These are phyloP conservation scores for Asparagopsis taxiformis DNA, from an alignment of 31 red algal genomes.

Conservation along the genomic window DNA sequence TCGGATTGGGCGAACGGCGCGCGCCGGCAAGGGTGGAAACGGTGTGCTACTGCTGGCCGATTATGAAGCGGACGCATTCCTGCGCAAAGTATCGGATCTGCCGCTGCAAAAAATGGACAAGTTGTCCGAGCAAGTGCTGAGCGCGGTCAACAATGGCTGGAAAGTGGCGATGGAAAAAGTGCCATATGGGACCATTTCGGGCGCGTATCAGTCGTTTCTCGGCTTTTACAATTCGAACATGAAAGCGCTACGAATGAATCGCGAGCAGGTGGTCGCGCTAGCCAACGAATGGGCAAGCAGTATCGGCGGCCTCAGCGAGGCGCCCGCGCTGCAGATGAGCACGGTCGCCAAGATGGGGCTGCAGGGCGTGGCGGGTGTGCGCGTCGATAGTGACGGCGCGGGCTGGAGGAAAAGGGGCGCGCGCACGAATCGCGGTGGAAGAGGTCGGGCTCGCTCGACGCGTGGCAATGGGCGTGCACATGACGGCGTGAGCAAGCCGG, in stretches of 20 bases:
- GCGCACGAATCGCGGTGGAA: constrained; percentile 3
- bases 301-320: constrained; percentile 38
- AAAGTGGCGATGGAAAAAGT: constrained; percentile 20
- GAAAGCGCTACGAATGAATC: constrained; percentile 35
- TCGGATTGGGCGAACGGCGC: constrained; percentile 74
- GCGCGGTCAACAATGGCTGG: constrained; percentile 5
- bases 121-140: constrained; percentile 37
- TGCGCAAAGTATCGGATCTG: constrained; percentile 23
- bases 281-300: constrained; percentile 46
- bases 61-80: constrained; percentile 61
- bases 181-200: constrained; percentile 21
- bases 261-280: constrained; percentile 38
- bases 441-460: constrained; percentile 23
- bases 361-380: constrained; percentile 32
- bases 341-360: constrained; percentile 70
- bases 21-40: constrained; percentile 74
- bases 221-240: constrained; percentile 61
- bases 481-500: neutral
- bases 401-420: neutral
- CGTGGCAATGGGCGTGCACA: neutral
- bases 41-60: constrained; percentile 65
- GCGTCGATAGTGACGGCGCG: constrained; percentile 14
- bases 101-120: constrained; percentile 33
- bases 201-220: constrained; percentile 68
- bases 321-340: constrained; percentile 36